A percentile compares a stretch with the other conserved stretches of the same genome.
These are phyloP conservation scores for Casuarina cunninghamiana DNA, from an alignment of 306 rosid genomes.

Conservation along the genomic window DNA sequence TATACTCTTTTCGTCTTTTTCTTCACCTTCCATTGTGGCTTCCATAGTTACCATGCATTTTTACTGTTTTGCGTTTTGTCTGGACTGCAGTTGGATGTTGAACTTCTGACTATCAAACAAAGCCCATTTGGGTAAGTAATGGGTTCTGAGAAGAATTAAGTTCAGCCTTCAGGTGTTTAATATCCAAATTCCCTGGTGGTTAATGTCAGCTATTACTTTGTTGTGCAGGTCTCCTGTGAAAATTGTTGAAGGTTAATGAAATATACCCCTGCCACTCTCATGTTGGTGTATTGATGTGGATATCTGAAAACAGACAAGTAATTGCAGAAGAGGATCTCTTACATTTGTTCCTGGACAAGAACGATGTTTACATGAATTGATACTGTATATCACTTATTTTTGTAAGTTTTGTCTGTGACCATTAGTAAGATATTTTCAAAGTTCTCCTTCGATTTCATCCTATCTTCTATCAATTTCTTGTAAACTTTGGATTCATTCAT, in stretches of 20 bases:
- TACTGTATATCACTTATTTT: not conserved
- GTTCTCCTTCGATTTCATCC: not conserved
- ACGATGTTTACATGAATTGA: not conserved
- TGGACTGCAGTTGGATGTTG: constrained; percentile 74
- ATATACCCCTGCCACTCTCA: constrained; percentile 11
- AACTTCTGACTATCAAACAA: constrained; percentile 85
- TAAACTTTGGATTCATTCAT: no score
- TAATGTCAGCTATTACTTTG: constrained; percentile 29
- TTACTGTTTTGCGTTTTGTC: constrained; percentile 27
- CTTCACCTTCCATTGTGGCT: constrained; percentile 10
- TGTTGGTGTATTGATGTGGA: not conserved
- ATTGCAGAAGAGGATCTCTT: constrained; percentile 9
- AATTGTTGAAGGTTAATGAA: constrained; percentile 73
- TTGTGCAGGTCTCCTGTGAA: constrained; percentile 73
- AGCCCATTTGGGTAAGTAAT: constrained; percentile 87
- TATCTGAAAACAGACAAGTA: not conserved
- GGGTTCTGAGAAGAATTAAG: not conserved
- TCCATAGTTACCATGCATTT: constrained; percentile 18
- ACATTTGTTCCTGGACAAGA: constrained; percentile 15
- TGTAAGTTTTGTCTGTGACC: not conserved
- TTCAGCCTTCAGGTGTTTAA: not conserved
- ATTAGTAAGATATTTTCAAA: not conserved
- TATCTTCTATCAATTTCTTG: not conserved
- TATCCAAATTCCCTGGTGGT: not conserved
- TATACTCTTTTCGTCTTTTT: constrained; percentile 11